phyloP scores from a whole-genome alignment of 75 land plant species.

The Isoetes taiwanensis region DNA sequence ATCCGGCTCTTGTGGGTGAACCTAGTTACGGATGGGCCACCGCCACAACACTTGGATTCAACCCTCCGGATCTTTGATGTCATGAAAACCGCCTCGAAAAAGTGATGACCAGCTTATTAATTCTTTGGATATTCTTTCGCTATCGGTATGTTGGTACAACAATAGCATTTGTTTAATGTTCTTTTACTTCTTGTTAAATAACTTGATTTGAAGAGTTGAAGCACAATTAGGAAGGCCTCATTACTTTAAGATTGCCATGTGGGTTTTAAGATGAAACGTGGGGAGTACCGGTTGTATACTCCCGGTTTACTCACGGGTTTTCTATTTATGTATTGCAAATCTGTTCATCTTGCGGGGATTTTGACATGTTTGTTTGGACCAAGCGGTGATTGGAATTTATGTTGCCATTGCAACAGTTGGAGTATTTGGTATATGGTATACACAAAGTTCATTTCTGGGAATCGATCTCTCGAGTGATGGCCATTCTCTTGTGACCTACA shows the following conservation, averaged over 20 bases:
- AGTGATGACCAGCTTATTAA: constrained; percentile 1
- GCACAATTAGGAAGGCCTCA: not conserved
- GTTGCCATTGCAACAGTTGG: constrained; percentile 2
- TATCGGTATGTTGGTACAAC: constrained; percentile 71
- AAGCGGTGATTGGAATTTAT: constrained; percentile 11
- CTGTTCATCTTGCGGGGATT: too few species aligned
- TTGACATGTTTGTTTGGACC: too few species aligned
- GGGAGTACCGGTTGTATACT: too few species aligned
- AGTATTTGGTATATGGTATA: not conserved
- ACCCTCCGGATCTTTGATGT: not conserved
- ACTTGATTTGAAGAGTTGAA: not conserved
- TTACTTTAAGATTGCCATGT: too few species aligned
- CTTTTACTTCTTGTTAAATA: not conserved
- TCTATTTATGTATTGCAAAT: constrained; percentile 18
- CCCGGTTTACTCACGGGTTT: not conserved
- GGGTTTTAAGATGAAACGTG: too few species aligned
- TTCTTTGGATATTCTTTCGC: constrained; percentile 64
- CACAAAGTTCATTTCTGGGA: constrained; percentile 1
- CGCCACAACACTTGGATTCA: constrained; percentile 1
- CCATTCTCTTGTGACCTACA: not conserved
- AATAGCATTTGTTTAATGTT: too few species aligned
- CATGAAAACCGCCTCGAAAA: constrained; percentile 5
- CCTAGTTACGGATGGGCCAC: constrained; percentile 3
- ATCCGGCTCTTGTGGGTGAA: constrained; percentile 3
- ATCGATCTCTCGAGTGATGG: not conserved